phyloP scores from a whole-genome alignment of 139 green algal species.

The Closterium sp. region DNA sequence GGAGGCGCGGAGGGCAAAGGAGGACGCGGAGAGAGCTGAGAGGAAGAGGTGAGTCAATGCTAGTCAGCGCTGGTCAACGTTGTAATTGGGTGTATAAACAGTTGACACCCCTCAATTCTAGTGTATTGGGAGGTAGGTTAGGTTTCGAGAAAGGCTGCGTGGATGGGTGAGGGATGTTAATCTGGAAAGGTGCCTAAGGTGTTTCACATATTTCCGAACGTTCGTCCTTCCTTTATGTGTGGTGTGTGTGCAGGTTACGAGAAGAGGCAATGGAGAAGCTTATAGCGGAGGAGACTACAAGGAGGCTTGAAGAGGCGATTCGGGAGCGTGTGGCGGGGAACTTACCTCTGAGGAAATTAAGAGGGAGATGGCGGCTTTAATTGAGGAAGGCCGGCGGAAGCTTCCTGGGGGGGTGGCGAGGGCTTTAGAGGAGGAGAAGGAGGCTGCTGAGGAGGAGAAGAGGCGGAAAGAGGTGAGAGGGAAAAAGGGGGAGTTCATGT shows the following conservation, averaged over 20 bases:
- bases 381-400: conserved; percentile 6
- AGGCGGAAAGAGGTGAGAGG: background rate
- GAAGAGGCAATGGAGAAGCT: conserved; percentile 17
- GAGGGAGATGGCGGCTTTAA: background rate
- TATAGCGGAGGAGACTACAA: conserved; percentile 11
- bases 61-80: too few relatives aligned
- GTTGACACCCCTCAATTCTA: too few relatives aligned
- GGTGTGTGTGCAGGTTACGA: background rate
- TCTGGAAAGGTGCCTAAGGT: background rate
- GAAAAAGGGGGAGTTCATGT: background rate
- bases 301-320: conserved; percentile 17
- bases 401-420: background rate
- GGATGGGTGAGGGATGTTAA: too few relatives aligned
- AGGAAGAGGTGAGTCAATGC: background rate
- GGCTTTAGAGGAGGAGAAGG: background rate
- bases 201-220: background rate
- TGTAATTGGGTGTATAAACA: too few relatives aligned
- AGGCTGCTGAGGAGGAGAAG: background rate
- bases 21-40: background rate
- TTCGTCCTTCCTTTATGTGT: background rate
- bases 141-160: too few relatives aligned
- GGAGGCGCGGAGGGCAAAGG: too few relatives aligned
- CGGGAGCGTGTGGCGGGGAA: conserved; percentile 10
- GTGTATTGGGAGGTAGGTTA: too few relatives aligned
- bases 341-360: conserved; percentile 26